Percentiles rank a stretch among this genome's conserved stretches.
Evolutionary conservation across 768 basidiomycete species (phyloP).

Genomic region (Pholiota molesta): DNA sequence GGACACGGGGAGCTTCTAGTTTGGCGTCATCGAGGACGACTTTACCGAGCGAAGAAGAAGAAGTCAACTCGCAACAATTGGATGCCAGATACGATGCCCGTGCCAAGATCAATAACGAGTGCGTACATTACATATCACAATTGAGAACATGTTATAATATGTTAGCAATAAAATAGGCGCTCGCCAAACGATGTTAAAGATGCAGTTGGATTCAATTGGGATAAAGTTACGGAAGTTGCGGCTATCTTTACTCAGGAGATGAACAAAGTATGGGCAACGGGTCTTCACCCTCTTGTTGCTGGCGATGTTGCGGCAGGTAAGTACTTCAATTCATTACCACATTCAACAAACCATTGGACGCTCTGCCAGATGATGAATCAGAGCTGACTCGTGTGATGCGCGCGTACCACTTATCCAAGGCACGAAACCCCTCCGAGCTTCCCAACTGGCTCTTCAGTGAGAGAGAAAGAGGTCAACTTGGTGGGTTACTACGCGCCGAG

Average conservation of each 20-base stretch:
- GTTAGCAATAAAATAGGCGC: background rate
- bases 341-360: background rate
- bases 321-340: background rate
- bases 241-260: constrained; percentile 58
- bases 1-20: constrained; percentile 37
- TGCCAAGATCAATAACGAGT: background rate
- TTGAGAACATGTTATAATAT: background rate
- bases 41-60: constrained; percentile 40
- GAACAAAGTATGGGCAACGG: constrained; percentile 56
- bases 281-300: constrained; percentile 32
- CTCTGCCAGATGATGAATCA: constrained; percentile 54
- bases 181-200: constrained; percentile 4
- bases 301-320: background rate
- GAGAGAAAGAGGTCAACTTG: constrained; percentile 40
- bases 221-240: constrained; percentile 55
- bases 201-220: constrained; percentile 41
- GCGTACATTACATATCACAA: background rate
- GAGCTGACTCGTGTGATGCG: constrained; percentile 68
- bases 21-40: constrained; percentile 46
- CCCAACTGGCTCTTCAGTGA: constrained; percentile 70
- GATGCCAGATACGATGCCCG: background rate
- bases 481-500: constrained; percentile 18
- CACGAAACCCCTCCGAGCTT: constrained; percentile 56
- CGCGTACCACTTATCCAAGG: constrained; percentile 66
- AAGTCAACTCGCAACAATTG: constrained; percentile 1